Evolutionary conservation across 371 early-diverging fungal species (phyloP), one percentile per base, ranked within the genome.

Genomic region (Umbelopsis sp.): DNA sequence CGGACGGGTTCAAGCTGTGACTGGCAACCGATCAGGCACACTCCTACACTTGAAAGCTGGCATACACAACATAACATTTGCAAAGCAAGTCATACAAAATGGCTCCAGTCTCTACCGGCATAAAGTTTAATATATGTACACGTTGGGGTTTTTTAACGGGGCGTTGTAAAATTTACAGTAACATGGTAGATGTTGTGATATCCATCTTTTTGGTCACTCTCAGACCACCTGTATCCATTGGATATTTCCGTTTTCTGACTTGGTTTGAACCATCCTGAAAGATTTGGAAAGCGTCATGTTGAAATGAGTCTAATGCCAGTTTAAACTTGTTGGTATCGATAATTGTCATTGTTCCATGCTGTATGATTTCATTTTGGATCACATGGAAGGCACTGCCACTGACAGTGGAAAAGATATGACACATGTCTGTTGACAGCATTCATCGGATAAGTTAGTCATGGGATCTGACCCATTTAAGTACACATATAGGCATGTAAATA

Each of bases 231-330:
- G 12, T 41, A 51, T 51, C 52, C 52, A 25, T 51, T n/a, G 52
- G 52, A 22, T 51, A 51, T 51, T 51, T 51, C 29, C 52, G 52
- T 51, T 51, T 51, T 29, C 22, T 51, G 25, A 24, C 52, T 51
- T 11, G 25, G 22, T 25, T 24, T 9, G 29, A 22, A 20, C 52
- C 25, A 11, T 51, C 29, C 22, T 51, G 52, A 22, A 51, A 51
- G 12, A 51, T 51, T 25, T 51, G 25, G 10, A 51, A 12, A 51
- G 52, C 52, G 4, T 51, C 29, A 9, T 51, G 52, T 51, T 51
- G 52, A 24, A 51, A 51, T 6, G 29, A 14, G 11, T 51, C 52
- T 25, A 51, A 25, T 24, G 41, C 12, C 24, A 29, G 22, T 25
- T 51, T 20, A 12, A 24, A 51, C 25, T 20, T 51, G 52, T 29